A percentile compares a stretch with the other conserved stretches of the same genome.
Evolutionary conservation across 306 rosid species (phyloP).

Genomic region (Acacia melanoxylon): DNA sequence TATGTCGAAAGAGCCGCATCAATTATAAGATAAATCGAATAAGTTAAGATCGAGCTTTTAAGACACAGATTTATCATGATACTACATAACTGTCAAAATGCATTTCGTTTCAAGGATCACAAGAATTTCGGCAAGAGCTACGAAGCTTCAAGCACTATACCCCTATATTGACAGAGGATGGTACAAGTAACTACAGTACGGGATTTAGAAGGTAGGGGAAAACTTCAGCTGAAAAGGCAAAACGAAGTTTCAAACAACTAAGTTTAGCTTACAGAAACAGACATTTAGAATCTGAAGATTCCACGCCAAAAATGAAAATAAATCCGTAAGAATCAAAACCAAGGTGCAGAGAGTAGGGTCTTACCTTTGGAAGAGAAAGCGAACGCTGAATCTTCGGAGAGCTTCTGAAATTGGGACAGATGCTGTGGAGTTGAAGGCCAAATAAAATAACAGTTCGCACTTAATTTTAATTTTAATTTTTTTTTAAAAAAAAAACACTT

Average conservation of each 20-base stretch:
- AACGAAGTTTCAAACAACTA: conserved; percentile 16
- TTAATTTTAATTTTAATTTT: not conserved
- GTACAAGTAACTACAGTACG: not conserved
- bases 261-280: conserved; percentile 5
- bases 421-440: not conserved
- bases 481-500: not conserved
- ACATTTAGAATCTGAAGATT: conserved; percentile 1
- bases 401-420: conserved; percentile 12
- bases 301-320: not conserved
- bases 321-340: not conserved
- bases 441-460: not conserved
- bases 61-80: not conserved
- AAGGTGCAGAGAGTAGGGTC: not conserved
- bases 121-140: conserved; percentile 1
- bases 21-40: conserved; percentile 10
- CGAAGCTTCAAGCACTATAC: conserved; percentile 1
- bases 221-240: not conserved
- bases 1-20: conserved; percentile 2
- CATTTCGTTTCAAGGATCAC: not conserved
- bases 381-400: conserved; percentile 6
- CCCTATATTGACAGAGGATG: not conserved
- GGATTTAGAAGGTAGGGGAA: not conserved
- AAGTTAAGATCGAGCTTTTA: not conserved
- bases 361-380: conserved; percentile 4
- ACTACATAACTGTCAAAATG: not conserved